Evolutionary conservation across 2,329 filamentous ascomycete genomes (phyloP), one percentile per base, ranked within the genome.

Genomic region (Aspergillus viridinutans): DNA sequence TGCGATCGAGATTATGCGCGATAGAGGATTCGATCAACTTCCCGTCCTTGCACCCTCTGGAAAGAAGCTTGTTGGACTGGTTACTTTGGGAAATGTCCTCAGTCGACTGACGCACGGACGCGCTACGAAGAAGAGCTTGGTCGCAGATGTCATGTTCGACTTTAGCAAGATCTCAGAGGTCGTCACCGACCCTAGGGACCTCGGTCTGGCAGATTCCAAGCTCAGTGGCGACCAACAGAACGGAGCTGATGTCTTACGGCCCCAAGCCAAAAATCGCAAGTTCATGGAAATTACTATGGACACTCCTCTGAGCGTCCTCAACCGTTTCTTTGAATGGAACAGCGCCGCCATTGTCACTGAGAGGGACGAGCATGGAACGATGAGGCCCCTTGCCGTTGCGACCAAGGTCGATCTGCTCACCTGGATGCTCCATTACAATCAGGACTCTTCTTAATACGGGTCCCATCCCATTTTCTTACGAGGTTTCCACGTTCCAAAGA

Each of bases 321-420:
- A 91, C 79, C 87, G 90, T 69, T 99, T 99, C 78, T 91, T 97
- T 63, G 92, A 97, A 78, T 97, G 94, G 92, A 97, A 99, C 76
- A 94, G 90, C 65, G 93, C 94, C 0, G 94, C 94, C 0, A 86
- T 99, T 50, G 91, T 99, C 3, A 99, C 93, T 0, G 92, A 97
- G 74, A 82, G 84, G 43, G 82, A 83, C 56, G 77, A 80, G 54
- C 76, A 81, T 58, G 83, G 78, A 12, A 83, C 83, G 49, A 72
- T 86, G 64, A 95, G 90, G 80, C 92, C 95, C 1, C 81, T 94
- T 51, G 94, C 91, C 7, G 86, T 99, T 8, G 92, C 95, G 7
- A 97, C 94, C 32, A 99, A 99, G 83, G 94, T 99, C 4, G 94
- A 99, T 76, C 75, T 99, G 67, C 76, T 99, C 68, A 92, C 88